Conservation (phyloP, 768 basidiomycete genomes). For the Podaxis sp. region DNA sequence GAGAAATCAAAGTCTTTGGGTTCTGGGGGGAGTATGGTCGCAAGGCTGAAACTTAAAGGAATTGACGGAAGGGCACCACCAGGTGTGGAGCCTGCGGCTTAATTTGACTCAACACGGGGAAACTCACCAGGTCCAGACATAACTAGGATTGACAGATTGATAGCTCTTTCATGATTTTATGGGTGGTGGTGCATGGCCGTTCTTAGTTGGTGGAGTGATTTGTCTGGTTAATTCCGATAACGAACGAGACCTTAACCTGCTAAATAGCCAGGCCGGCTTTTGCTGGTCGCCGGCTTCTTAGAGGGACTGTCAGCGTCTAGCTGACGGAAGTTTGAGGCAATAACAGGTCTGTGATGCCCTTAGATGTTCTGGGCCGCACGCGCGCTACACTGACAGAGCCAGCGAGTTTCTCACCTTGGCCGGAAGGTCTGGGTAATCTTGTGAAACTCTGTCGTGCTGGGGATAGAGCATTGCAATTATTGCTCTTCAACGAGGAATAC, state of each 20-base stretch:
- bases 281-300: conserved; percentile 78
- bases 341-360: conserved; percentile 91
- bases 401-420: conserved; percentile 48
- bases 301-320: conserved; percentile 81
- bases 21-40: conserved; percentile 52
- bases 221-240: conserved; percentile 97
- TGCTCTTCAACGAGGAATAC: no score
- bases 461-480: conserved; percentile 12
- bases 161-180: conserved; percentile 83
- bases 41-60: conserved; percentile 75
- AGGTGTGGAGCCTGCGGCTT: conserved; percentile 77
- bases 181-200: conserved; percentile 88
- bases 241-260: conserved; percentile 92
- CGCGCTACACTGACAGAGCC: conserved; percentile 87
- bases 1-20: conserved; percentile 87
- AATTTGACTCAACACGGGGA: conserved; percentile 78
- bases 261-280: conserved; percentile 82
- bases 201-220: conserved; percentile 92
- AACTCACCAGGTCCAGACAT: conserved; percentile 80
- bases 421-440: no score
- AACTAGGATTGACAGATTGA: conserved; percentile 46
- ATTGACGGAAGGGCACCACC: conserved; percentile 83
- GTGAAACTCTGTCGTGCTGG: conserved; percentile 16
- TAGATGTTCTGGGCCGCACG: conserved; percentile 88
- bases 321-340: conserved; percentile 85